A percentile compares a stretch with the other conserved stretches of the same genome.
Conservation (phyloP, 2,329 filamentous ascomycete species). For the Teratosphaeria epicoccoides region DNA sequence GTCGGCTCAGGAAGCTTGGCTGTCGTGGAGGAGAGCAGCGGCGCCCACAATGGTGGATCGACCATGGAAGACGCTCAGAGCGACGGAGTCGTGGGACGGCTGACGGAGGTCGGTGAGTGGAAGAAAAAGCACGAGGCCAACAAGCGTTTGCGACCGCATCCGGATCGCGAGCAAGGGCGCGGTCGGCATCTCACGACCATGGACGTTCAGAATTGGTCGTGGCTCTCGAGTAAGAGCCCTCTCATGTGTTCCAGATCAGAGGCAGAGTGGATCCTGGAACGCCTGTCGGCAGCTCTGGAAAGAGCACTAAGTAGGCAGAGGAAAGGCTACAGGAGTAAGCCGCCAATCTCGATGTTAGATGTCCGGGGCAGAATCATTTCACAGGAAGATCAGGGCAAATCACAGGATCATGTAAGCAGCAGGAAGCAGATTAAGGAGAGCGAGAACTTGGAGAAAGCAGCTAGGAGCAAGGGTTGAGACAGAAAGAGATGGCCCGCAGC, state of each 20-base stretch:
- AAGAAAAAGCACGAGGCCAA: slow-evolving; percentile 6
- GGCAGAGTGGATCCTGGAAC: slow-evolving; percentile 62
- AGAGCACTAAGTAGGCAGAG: slow-evolving; percentile 33
- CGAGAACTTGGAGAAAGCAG: slow-evolving; percentile 4
- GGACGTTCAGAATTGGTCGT: slow-evolving; percentile 49
- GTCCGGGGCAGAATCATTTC: slow-evolving; percentile 1
- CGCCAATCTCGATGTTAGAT: slow-evolving; percentile 23
- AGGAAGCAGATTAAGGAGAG: slow-evolving; percentile 2
- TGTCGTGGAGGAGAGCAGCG: neutral
- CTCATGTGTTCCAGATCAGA: slow-evolving; percentile 60
- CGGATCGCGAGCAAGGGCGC: slow-evolving; percentile 9
- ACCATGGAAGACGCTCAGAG: neutral
- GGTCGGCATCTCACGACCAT: slow-evolving; percentile 10
- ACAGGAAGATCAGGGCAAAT: neutral
- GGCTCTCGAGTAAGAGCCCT: slow-evolving; percentile 59
- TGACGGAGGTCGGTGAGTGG: slow-evolving; percentile 8
- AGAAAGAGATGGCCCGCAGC: neutral
- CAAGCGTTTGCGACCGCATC: slow-evolving; percentile 7
- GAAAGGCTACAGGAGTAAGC: slow-evolving; percentile 17
- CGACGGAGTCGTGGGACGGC: slow-evolving; percentile 15
- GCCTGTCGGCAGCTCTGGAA: slow-evolving; percentile 48
- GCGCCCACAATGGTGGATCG: neutral
- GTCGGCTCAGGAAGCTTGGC: neutral
- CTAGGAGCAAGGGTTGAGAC: slow-evolving; percentile 1
- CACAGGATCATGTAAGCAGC: neutral